These are phyloP conservation scores for Hibiscus trionum DNA, from an alignment of 345 rosid genomes.

Conservation along the genomic window DNA sequence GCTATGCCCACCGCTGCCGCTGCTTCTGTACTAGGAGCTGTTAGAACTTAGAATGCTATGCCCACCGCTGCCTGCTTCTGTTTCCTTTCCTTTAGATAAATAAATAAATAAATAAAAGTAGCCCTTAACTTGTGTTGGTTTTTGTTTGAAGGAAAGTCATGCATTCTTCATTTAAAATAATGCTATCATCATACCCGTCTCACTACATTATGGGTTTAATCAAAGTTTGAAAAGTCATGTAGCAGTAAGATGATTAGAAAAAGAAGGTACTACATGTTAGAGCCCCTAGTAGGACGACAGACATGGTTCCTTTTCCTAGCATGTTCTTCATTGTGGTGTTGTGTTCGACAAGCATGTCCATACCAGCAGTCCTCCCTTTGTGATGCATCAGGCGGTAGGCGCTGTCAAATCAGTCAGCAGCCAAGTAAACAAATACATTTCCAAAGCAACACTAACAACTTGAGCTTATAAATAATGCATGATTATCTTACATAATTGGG, in stretches of 20 bases:
- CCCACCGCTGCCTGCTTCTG: background rate
- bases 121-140: background rate
- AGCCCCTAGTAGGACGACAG: conserved; percentile 72
- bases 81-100: background rate
- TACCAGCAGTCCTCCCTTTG: conserved; percentile 86
- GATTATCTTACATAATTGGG: no score
- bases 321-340: conserved; percentile 80
- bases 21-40: conserved; percentile 42
- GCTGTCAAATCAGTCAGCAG: conserved; percentile 13
- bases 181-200: no score
- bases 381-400: conserved; percentile 48
- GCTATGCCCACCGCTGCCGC: background rate
- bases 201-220: no score
- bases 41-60: conserved; percentile 10
- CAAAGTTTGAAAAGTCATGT: background rate
- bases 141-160: no score
- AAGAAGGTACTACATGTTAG: background rate
- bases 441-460: background rate
- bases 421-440: background rate
- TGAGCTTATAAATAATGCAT: background rate
- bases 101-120: background rate
- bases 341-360: conserved; percentile 78
- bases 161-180: no score
- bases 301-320: conserved; percentile 84
- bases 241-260: background rate